Evolutionary conservation across 2,329 filamentous ascomycete species (phyloP).

Genomic region (Colletotrichum liaoningense): DNA sequence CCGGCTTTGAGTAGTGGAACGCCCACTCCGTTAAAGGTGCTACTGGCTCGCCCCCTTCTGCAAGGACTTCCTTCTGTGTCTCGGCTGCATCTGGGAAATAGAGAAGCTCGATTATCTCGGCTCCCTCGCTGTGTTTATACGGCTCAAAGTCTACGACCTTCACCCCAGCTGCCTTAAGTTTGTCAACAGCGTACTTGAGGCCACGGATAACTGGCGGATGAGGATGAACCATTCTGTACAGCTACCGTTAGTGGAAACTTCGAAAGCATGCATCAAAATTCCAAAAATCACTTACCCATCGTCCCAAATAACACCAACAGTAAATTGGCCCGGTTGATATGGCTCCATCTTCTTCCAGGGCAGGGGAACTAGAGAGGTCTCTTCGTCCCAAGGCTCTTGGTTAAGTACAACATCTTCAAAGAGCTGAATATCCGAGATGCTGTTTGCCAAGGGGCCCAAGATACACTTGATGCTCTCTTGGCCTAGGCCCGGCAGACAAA

Average conservation of each 20-base stretch:
- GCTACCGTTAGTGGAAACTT: neutral
- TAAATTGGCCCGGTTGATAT: conserved; percentile 25
- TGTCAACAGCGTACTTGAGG: conserved; percentile 30
- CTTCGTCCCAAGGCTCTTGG: conserved; percentile 53
- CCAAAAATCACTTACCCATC: conserved; percentile 35
- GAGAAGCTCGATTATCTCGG: conserved; percentile 36
- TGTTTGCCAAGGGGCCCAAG: conserved; percentile 38
- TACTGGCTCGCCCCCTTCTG: conserved; percentile 42
- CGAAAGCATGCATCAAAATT: no score
- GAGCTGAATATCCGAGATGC: conserved; percentile 47
- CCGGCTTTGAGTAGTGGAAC: conserved; percentile 34
- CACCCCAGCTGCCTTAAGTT: conserved; percentile 37
- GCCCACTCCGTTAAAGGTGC: conserved; percentile 42
- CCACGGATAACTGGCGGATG: conserved; percentile 41
- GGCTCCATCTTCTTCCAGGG: conserved; percentile 49
- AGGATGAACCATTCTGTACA: conserved; percentile 35
- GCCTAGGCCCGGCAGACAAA: conserved; percentile 43
- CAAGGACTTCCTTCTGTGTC: conserved; percentile 31
- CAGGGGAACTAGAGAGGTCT: conserved; percentile 51
- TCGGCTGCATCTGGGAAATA: conserved; percentile 43
- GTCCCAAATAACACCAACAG: conserved; percentile 39
- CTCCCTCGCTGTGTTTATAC: conserved; percentile 38
- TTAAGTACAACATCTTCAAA: conserved; percentile 52
- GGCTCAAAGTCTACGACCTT: conserved; percentile 40
- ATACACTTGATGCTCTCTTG: conserved; percentile 50